phyloP scores from a whole-genome alignment of 139 green algal genomes.

The Parachlorella kessleri region DNA sequence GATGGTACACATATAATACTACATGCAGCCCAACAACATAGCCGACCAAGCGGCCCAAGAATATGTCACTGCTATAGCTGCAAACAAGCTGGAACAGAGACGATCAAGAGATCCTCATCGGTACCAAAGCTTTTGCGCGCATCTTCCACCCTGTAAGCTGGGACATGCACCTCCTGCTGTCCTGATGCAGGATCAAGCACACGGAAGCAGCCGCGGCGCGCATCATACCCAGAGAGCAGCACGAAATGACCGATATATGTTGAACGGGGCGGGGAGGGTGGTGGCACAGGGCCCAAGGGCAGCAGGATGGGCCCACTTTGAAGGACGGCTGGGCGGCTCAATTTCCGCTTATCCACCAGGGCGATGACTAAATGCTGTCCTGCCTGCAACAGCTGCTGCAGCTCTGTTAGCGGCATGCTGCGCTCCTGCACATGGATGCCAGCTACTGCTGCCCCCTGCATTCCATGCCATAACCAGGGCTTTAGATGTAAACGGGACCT shows the following conservation, averaged over 20 bases:
- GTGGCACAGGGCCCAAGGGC: conserved; percentile 10
- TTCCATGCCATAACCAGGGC: too few relatives aligned
- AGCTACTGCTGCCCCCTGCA: conserved; percentile 27
- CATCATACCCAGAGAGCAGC: conserved; percentile 56
- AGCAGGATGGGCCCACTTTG: conserved; percentile 1
- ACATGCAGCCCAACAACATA: too few relatives aligned
- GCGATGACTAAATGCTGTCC: conserved; percentile 70
- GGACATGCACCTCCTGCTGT: conserved; percentile 20
- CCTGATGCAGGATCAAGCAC: conserved; percentile 59
- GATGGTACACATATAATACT: too few relatives aligned
- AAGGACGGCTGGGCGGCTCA: conserved; percentile 34
- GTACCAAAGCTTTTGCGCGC: conserved; percentile 70
- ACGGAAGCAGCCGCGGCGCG: conserved; percentile 41
- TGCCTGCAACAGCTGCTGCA: conserved; percentile 43
- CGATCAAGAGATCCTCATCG: conserved; percentile 76
- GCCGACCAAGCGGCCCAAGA: too few relatives aligned
- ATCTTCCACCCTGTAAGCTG: conserved; percentile 46
- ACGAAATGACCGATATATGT: conserved; percentile 60
- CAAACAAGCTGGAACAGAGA: conserved; percentile 24
- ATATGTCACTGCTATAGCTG: too few relatives aligned
- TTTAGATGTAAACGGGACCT: too few relatives aligned
- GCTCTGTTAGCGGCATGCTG: conserved; percentile 40
- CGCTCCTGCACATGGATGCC: conserved; percentile 64
- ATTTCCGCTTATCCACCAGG: conserved; percentile 83
- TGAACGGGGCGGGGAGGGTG: conserved; percentile 6